A percentile compares a stretch with the other conserved stretches of the same genome.
These are phyloP conservation scores for Nannizziopsis arthrosporioides DNA, from an alignment of 2,329 filamentous ascomycete genomes.

Conservation along the genomic window DNA sequence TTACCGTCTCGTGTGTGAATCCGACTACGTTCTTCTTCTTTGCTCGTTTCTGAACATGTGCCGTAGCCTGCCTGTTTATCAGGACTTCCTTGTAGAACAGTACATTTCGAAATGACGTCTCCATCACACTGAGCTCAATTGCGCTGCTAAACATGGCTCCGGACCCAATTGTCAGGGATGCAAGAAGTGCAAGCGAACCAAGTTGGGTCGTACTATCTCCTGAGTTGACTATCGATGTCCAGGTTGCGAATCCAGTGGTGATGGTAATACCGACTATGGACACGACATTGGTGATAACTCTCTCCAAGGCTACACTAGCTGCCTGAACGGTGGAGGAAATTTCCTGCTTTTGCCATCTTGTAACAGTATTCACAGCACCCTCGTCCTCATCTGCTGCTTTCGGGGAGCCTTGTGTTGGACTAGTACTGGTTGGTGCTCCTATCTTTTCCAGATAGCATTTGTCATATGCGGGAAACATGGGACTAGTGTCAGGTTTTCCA, in stretches of 20 bases:
- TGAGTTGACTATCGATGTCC: constrained; percentile 8
- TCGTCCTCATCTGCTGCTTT: constrained; percentile 1
- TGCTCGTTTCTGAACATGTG: constrained; percentile 11
- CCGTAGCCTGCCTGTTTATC: constrained; percentile 10
- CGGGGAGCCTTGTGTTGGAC: neutral
- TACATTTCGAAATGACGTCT: constrained; percentile 9
- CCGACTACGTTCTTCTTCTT: constrained; percentile 11
- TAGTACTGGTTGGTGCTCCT: neutral
- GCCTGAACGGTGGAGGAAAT: constrained; percentile 10
- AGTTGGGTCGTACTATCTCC: constrained; percentile 10
- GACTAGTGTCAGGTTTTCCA: constrained; percentile 9
- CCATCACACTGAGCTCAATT: constrained; percentile 12
- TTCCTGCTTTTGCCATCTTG: constrained; percentile 9
- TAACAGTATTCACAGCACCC: constrained; percentile 9
- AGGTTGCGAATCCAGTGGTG: constrained; percentile 10
- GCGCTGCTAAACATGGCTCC: constrained; percentile 12
- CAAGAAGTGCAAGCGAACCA: constrained; percentile 9
- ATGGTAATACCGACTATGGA: constrained; percentile 12
- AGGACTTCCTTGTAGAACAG: constrained; percentile 11
- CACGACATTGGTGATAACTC: constrained; percentile 11
- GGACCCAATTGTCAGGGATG: constrained; percentile 11
- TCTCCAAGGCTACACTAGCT: constrained; percentile 5
- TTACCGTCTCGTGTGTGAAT: constrained; percentile 10
- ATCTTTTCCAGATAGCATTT: constrained; percentile 2
- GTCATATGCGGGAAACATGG: constrained; percentile 9